Evolutionary conservation across 169 alveolate species (phyloP).

Genomic region (Eimeria sp.): DNA sequence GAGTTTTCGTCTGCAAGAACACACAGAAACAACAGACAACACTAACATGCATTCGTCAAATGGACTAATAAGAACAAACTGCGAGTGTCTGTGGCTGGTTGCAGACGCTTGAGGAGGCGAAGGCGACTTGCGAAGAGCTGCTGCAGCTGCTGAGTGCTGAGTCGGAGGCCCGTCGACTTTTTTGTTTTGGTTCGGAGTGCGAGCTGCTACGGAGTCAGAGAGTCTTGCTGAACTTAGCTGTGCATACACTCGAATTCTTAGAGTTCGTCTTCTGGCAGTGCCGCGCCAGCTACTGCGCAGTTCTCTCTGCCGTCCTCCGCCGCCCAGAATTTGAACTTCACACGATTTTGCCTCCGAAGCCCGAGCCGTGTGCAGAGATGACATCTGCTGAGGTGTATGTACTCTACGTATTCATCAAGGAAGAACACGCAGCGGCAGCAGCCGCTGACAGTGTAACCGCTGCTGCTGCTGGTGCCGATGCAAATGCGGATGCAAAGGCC

Average conservation of each 20-base stretch:
- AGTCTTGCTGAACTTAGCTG: slow-evolving; percentile 77
- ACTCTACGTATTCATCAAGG: slow-evolving; percentile 16
- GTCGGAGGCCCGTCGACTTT: slow-evolving; percentile 59
- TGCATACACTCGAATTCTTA: slow-evolving; percentile 71
- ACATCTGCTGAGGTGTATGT: slow-evolving; percentile 15
- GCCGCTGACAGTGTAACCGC: slow-evolving; percentile 8
- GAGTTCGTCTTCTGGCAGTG: slow-evolving; percentile 76
- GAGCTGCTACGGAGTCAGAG: slow-evolving; percentile 81
- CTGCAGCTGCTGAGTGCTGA: slow-evolving; percentile 62
- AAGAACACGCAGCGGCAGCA: neutral
- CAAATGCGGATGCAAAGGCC: neutral
- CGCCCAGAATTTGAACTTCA: slow-evolving; percentile 82
- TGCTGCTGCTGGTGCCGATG: neutral
- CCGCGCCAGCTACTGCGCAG: slow-evolving; percentile 74
- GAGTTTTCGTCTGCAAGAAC: too few relatives aligned
- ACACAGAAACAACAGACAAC: too few relatives aligned
- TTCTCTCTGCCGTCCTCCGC: slow-evolving; percentile 56
- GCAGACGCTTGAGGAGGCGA: neutral
- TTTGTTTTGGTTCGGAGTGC: slow-evolving; percentile 34
- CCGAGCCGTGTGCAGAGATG: neutral
- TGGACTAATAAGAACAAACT: neutral
- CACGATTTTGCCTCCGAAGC: slow-evolving; percentile 60
- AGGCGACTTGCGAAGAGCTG: slow-evolving; percentile 71
- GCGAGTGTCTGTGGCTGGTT: neutral
- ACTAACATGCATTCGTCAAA: too few relatives aligned